A percentile compares a stretch with the other conserved stretches of the same genome.
Conservation (phyloP, 1,139 yeast genomes). For the Hansenula lynferdii region DNA sequence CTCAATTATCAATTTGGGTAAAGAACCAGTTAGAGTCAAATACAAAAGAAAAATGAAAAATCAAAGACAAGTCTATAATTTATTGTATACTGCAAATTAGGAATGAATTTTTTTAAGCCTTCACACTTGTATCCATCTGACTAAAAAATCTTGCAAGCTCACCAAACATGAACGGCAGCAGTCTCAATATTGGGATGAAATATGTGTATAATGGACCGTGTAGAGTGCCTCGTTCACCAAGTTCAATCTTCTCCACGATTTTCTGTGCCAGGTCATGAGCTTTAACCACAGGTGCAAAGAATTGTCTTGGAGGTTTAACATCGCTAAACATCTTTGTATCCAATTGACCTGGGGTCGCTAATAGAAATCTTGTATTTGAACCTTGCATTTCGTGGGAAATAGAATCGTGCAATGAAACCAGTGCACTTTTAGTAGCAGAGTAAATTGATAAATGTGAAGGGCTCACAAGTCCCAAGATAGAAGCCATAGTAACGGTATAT, state of each 20-base stretch:
- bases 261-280: constrained; percentile 36
- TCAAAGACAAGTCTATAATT: neutral
- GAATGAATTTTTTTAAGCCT: too few relatives aligned
- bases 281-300: constrained; percentile 60
- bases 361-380: constrained; percentile 35
- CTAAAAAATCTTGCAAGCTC: constrained; percentile 44
- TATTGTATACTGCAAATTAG: too few relatives aligned
- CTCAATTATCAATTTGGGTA: constrained; percentile 12
- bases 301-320: constrained; percentile 50
- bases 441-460: constrained; percentile 64
- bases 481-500: constrained; percentile 60
- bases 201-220: constrained; percentile 58
- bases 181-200: constrained; percentile 47
- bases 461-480: constrained; percentile 66
- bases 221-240: constrained; percentile 50
- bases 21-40: constrained; percentile 8
- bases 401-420: constrained; percentile 56
- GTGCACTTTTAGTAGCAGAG: constrained; percentile 63
- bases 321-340: constrained; percentile 59
- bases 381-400: constrained; percentile 42
- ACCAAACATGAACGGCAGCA: constrained; percentile 47
- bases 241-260: constrained; percentile 36
- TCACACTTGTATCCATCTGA: constrained; percentile 40
- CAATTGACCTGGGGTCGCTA: constrained; percentile 66
- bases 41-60: constrained; percentile 8